Evolutionary conservation across 257 asterid species (phyloP), one percentile per base, ranked within the genome.

Genomic region (Gardenia jasminoides): DNA sequence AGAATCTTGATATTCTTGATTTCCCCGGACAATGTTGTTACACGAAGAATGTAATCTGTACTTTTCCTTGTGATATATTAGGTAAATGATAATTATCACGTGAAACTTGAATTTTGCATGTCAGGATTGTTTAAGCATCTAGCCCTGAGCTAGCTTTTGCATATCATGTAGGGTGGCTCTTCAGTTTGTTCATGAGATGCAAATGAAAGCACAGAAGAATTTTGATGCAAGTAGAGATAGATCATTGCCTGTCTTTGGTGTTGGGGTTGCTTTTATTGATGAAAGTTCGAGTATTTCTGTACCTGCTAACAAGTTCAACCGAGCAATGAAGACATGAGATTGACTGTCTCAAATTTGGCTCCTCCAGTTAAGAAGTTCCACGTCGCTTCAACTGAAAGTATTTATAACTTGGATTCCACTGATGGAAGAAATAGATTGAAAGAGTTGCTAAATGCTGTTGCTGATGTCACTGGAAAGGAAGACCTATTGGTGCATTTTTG

Each of bases 111-210:
- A 6, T 4, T 19, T 19, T 54, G 22, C 24, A 6, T 54, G 61
- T 31, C 41, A 19, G 1, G 7, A 62, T 24, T 20, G 33, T 28
- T 75, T 30, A 15, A 15, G 67, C 20, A 24, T 48, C 61, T 71
- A 46, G 3, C 22, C 19, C 77, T 67, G 74, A 80, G 80, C 76
- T 46, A 47, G 22, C 79, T 67, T 20, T 3, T 70, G 83, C 74
- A 76, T 81, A 76, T 81, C n/a, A 76, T 79, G 84, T 70, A 92
- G 99, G 97, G 98, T 95, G 80, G 97, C 90, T 87, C 94, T 95
- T 84, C 97, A 95, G 74, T 93, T 91, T 85, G 95, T 88, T 76
- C 97, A 92, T 79, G 97, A 93, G 87, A 88, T 95, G 96, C 99
- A 92, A 81, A 82, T 87, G 75, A 95, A 86, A 84, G 86, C 98